phyloP scores from a whole-genome alignment of 75 land plant genomes.

The Pinus taeda region DNA sequence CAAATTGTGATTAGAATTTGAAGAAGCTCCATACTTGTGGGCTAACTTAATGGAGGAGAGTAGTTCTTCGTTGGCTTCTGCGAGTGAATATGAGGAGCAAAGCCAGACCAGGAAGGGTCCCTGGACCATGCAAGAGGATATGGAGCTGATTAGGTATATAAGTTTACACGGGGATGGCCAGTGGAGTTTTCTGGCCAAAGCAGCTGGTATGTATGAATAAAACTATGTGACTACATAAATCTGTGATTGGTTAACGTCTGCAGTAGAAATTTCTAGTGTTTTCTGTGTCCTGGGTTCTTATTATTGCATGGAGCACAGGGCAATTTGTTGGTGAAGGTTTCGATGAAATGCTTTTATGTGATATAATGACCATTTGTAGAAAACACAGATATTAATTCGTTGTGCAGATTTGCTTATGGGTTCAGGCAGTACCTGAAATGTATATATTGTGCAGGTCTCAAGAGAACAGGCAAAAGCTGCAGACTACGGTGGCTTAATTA shows the following conservation, averaged over 20 bases:
- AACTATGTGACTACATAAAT: background rate
- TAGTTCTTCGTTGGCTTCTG: background rate
- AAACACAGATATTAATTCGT: too few relatives aligned
- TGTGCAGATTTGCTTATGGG: too few relatives aligned
- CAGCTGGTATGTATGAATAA: slow-evolving; percentile 35
- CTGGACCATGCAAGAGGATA: slow-evolving; percentile 87
- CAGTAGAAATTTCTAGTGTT: too few relatives aligned
- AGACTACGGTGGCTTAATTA: background rate
- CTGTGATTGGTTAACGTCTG: too few relatives aligned
- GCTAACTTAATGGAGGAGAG: background rate
- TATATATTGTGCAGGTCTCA: background rate
- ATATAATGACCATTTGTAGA: too few relatives aligned
- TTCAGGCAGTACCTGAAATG: too few relatives aligned
- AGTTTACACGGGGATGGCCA: slow-evolving; percentile 78
- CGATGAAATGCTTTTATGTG: too few relatives aligned
- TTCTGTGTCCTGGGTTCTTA: too few relatives aligned
- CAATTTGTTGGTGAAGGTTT: too few relatives aligned
- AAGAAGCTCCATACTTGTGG: too few relatives aligned
- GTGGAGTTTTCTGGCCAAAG: slow-evolving; percentile 72
- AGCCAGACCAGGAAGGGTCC: slow-evolving; percentile 75
- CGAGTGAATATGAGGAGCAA: background rate
- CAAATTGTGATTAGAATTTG: too few relatives aligned
- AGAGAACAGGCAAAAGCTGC: background rate
- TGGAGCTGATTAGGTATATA: slow-evolving; percentile 63
- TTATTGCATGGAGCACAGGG: too few relatives aligned